Percentiles rank a stretch among this genome's conserved stretches.
These are phyloP conservation scores for Macadamia integrifolia DNA, from an alignment of 164 flowering plant genomes.

Conservation along the genomic window DNA sequence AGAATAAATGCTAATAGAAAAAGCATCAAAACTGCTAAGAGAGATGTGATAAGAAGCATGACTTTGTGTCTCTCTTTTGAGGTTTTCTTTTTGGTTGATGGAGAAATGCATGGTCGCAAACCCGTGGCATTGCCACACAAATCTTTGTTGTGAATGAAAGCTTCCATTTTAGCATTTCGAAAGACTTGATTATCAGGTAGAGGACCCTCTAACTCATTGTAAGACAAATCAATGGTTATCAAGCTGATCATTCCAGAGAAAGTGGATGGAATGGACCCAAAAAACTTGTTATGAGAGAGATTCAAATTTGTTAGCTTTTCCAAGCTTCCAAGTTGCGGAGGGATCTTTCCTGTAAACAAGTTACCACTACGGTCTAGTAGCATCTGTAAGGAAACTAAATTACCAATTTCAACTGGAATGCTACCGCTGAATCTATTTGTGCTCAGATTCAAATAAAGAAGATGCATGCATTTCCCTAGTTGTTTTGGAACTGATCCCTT, in stretches of 20 bases:
- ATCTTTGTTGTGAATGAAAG: conserved; percentile 5
- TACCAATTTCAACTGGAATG: too few species aligned
- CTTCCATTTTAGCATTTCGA: not conserved
- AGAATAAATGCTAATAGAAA: not conserved
- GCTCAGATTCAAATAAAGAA: too few species aligned
- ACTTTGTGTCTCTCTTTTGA: not conserved
- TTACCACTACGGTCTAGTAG: conserved; percentile 5
- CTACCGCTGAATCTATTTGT: too few species aligned
- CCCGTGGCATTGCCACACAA: conserved; percentile 16
- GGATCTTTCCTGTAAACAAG: conserved; percentile 4
- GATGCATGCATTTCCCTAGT: too few species aligned
- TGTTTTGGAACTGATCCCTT: too few species aligned
- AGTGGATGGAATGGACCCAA: conserved; percentile 4
- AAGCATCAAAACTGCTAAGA: not conserved
- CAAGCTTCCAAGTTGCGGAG: not conserved
- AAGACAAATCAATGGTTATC: conserved; percentile 2
- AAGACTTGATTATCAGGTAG: conserved; percentile 5
- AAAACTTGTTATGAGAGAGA: conserved; percentile 7
- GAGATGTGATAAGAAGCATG: not conserved
- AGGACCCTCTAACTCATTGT: conserved; percentile 9
- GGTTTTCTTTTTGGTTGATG: too few species aligned
- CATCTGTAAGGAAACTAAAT: too few species aligned
- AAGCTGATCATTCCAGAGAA: conserved; percentile 4
- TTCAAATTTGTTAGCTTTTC: not conserved
- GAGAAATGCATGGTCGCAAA: not conserved